These are phyloP conservation scores for Amaranthus palmeri DNA, from an alignment of 148 eudicot species.

Conservation along the genomic window DNA sequence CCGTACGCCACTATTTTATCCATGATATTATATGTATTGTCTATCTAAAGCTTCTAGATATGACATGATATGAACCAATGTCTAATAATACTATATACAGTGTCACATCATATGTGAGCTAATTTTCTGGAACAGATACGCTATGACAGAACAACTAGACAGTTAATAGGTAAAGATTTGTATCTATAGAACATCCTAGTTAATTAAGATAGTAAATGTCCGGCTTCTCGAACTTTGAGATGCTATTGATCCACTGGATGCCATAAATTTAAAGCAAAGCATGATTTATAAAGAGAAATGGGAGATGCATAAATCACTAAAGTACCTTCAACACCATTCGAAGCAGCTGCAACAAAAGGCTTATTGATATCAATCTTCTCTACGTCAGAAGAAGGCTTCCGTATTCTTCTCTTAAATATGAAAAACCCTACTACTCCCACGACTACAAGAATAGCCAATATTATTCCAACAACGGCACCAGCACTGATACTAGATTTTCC, in stretches of 20 bases:
- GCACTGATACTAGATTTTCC: conserved; percentile 67
- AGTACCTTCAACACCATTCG: conserved; percentile 46
- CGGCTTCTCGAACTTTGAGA: neutral
- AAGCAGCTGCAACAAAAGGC: conserved; percentile 27
- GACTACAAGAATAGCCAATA: conserved; percentile 61
- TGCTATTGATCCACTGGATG: neutral
- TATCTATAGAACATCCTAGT: neutral
- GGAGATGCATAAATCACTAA: neutral
- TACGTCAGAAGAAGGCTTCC: conserved; percentile 53
- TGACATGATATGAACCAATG: no score
- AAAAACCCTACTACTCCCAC: conserved; percentile 65
- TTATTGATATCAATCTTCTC: conserved; percentile 57
- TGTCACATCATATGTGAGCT: no score
- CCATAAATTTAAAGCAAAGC: neutral
- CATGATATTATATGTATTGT: no score
- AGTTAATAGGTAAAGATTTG: neutral
- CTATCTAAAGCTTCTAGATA: no score
- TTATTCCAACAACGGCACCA: conserved; percentile 82
- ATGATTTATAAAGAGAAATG: conserved; percentile 5
- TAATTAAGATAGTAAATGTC: neutral
- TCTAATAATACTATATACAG: no score
- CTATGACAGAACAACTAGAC: neutral
- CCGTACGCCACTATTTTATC: no score
- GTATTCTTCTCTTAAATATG: conserved; percentile 67
- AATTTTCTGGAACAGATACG: neutral